phyloP scores from a whole-genome alignment of 2,329 filamentous ascomycete genomes.

The Neofusicoccum sp. region DNA sequence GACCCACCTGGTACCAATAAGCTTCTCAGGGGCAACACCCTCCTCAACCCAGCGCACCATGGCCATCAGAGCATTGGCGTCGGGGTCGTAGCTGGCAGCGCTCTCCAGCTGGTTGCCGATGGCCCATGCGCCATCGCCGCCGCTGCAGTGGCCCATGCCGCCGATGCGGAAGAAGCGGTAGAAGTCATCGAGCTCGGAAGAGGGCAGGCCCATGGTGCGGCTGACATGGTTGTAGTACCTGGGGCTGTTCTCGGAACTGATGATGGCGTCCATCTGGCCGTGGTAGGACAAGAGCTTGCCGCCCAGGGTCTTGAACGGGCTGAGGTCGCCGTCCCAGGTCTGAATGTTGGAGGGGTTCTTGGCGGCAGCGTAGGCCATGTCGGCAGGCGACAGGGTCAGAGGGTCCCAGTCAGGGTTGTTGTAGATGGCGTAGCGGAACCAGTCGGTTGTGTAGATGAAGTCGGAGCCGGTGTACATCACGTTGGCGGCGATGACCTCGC shows the following conservation, averaged over 20 bases:
- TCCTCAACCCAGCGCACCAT: constrained; percentile 50
- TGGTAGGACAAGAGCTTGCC: constrained; percentile 49
- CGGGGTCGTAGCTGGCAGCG: constrained; percentile 31
- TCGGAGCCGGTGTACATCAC: constrained; percentile 31
- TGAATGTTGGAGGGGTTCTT: constrained; percentile 38
- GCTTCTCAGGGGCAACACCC: constrained; percentile 40
- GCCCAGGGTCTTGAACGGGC: constrained; percentile 36
- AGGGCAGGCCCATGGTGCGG: constrained; percentile 40
- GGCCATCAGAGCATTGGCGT: constrained; percentile 48
- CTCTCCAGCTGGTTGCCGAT: constrained; percentile 30
- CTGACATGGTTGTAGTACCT: constrained; percentile 51
- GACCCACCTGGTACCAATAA: constrained; percentile 28
- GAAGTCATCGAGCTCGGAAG: constrained; percentile 40
- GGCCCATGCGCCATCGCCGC: constrained; percentile 46
- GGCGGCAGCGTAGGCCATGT: constrained; percentile 41
- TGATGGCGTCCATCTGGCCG: constrained; percentile 45
- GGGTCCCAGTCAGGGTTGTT: constrained; percentile 45
- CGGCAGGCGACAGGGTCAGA: constrained; percentile 35
- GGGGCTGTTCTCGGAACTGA: constrained; percentile 45
- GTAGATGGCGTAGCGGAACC: constrained; percentile 50
- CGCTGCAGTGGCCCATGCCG: constrained; percentile 53
- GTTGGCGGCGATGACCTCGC: constrained; percentile 36
- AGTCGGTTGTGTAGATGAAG: constrained; percentile 48
- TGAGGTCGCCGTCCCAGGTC: constrained; percentile 42
- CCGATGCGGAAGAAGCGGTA: constrained; percentile 53